phyloP scores from a whole-genome alignment of 352 stramenopile species.

The Hyaloperonospora brassicae region DNA sequence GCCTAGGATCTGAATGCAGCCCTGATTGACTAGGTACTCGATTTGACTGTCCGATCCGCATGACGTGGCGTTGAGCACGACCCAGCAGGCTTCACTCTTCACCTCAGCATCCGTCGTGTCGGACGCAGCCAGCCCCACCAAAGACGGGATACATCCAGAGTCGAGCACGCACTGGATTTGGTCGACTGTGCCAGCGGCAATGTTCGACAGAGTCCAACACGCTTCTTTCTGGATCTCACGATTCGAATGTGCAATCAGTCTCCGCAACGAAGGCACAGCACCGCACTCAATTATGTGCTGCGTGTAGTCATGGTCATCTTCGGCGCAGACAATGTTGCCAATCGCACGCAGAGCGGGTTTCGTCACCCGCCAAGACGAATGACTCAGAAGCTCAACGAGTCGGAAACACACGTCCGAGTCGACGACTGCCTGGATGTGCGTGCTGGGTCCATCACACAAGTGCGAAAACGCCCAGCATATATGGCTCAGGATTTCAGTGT shows the following conservation, averaged over 20 bases:
- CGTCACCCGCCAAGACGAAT: constrained; percentile 91
- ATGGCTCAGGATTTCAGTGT: constrained; percentile 92
- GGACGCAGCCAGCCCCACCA: constrained; percentile 90
- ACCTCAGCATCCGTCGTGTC: constrained; percentile 93
- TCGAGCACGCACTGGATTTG: constrained; percentile 98
- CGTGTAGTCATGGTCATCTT: constrained; percentile 90
- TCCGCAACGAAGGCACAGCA: constrained; percentile 88
- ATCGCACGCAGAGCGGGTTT: constrained; percentile 96
- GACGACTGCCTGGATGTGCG: constrained; percentile 94
- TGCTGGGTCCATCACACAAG: constrained; percentile 93
- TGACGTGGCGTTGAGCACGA: constrained; percentile 96
- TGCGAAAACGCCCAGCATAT: constrained; percentile 96
- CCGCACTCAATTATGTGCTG: constrained; percentile 95
- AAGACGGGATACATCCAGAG: constrained; percentile 90
- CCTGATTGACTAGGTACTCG: constrained; percentile 83
- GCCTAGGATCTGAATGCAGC: constrained; percentile 81
- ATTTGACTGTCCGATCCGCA: constrained; percentile 95
- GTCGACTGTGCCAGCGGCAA: constrained; percentile 93
- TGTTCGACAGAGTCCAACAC: constrained; percentile 95
- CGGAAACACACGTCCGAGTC: constrained; percentile 84
- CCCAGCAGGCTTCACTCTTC: constrained; percentile 97
- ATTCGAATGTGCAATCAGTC: constrained; percentile 93
- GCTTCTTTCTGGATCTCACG: constrained; percentile 98
- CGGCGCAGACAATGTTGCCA: constrained; percentile 98
- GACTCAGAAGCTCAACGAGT: constrained; percentile 90